These are phyloP conservation scores for Quercus aquifolioides DNA, from an alignment of 306 rosid genomes.

Conservation along the genomic window DNA sequence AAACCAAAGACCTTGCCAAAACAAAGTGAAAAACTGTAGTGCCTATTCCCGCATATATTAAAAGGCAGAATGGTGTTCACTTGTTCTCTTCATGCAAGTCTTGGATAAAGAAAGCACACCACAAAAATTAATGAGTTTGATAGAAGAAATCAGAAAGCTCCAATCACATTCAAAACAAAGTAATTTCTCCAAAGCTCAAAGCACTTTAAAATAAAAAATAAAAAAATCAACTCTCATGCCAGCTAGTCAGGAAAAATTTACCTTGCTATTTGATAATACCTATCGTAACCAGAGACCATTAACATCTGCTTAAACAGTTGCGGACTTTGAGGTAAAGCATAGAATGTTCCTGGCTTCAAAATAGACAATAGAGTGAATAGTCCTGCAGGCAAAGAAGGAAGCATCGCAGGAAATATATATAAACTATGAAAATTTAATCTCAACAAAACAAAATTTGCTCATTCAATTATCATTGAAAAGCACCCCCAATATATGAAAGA, in stretches of 20 bases:
- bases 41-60: neutral
- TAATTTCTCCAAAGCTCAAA: neutral
- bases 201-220: neutral
- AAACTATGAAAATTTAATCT: neutral
- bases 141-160: neutral
- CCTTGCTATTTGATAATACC: slow-evolving; percentile 94
- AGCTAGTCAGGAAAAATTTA: slow-evolving; percentile 16
- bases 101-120: neutral
- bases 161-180: neutral
- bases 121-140: neutral
- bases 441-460: neutral
- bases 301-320: slow-evolving; percentile 97
- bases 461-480: neutral
- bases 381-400: slow-evolving; percentile 26
- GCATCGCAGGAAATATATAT: neutral
- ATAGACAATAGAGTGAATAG: slow-evolving; percentile 46
- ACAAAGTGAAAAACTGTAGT: neutral
- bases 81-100: neutral
- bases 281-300: slow-evolving; percentile 94
- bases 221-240: neutral
- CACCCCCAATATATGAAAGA: neutral
- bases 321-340: slow-evolving; percentile 97
- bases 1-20: neutral
- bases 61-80: neutral
- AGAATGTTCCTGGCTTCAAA: slow-evolving; percentile 98